Base-by-base conservation (phyloP, 1,284 basidiomycete species). In the Fistulina hepatica region DNA sequence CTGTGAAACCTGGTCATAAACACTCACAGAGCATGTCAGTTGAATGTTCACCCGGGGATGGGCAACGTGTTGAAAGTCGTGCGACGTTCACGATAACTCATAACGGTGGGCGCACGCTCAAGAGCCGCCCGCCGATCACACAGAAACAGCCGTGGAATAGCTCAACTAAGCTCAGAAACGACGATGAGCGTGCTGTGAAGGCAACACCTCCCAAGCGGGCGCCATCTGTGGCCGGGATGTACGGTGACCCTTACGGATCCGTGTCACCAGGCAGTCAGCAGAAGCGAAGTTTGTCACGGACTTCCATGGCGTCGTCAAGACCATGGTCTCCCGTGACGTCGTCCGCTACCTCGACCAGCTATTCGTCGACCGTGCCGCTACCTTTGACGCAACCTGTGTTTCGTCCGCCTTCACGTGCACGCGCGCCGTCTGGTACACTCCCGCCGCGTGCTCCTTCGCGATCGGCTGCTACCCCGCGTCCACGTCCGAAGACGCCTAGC, bases 261-360 rank as follows among this genome's bases (percentile, higher is more conserved):
- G 43, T 34, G 41, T 43, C 24, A 9, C 43, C 63, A 42, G 56
- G 60, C 10, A 59, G 67, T 2, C 64, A 67, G 9, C 69, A 72
- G 44, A 65, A 67, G 42, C 65, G 77, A 43, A 84, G 81, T 56
- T 48, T 74, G 21, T 84, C 81, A 20, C 68, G 82, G 34, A 72
- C 72, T 33, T 85, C 81, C 12, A 76, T 83, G 67, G 68, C 76
- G 12, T 83, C 81, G 30, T 83, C 80, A 5, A 64, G 82, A 32
- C 82, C 82, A 23, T 85, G 80, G 79, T 82, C 82, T 9, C 83
- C 81, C 21, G 60, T 82, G 16, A 76, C 71, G 34, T 79, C 80
- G 6, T 79, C 82, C 12, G 67, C 69, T n/a, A n/a, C n/a, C 48
- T 82, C 81, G 7, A 83, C 78, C 17, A 71, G 71, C 3, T 66